A percentile compares a stretch with the other conserved stretches of the same genome.
Evolutionary conservation across 2,329 filamentous ascomycete species (phyloP).

Genomic region (Aureobasidium pullulans): DNA sequence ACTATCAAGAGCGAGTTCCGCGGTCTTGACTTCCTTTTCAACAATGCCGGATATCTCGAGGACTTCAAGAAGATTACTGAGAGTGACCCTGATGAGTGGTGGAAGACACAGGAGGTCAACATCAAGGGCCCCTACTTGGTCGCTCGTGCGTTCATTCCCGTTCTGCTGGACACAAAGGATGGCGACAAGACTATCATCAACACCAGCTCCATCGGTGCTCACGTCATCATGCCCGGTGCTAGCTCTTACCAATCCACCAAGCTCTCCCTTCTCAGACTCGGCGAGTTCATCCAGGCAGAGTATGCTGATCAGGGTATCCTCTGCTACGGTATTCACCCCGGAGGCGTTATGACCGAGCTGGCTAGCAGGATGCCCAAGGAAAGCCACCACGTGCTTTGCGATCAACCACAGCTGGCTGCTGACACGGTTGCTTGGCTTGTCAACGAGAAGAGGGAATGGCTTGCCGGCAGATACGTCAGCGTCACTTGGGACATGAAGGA

Average conservation of each 20-base stretch:
- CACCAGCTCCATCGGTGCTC: slow-evolving; percentile 34
- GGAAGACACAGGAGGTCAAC: slow-evolving; percentile 44
- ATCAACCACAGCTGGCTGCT: slow-evolving; percentile 26
- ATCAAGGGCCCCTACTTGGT: slow-evolving; percentile 36
- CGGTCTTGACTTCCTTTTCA: slow-evolving; percentile 41
- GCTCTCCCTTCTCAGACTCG: slow-evolving; percentile 38
- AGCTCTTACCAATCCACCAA: slow-evolving; percentile 44
- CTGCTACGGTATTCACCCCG: slow-evolving; percentile 40
- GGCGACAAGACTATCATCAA: slow-evolving; percentile 37
- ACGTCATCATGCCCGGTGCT: slow-evolving; percentile 25
- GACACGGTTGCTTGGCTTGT: slow-evolving; percentile 27
- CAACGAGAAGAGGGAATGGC: slow-evolving; percentile 30
- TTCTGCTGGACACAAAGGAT: slow-evolving; percentile 31
- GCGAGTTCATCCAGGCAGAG: slow-evolving; percentile 39
- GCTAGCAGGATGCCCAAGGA: slow-evolving; percentile 29
- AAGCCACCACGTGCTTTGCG: slow-evolving; percentile 19
- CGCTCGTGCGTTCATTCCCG: slow-evolving; percentile 40
- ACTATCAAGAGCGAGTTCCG: slow-evolving; percentile 27
- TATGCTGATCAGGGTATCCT: slow-evolving; percentile 37
- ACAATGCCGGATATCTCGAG: slow-evolving; percentile 39
- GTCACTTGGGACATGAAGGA: slow-evolving; percentile 35
- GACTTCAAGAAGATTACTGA: slow-evolving; percentile 24
- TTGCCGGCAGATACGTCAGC: slow-evolving; percentile 31
- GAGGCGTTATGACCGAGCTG: slow-evolving; percentile 39
- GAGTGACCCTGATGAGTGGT: slow-evolving; percentile 35